Evolutionary conservation across 2,329 filamentous ascomycete genomes (phyloP).

Genomic region (Apiospora phragmitis): DNA sequence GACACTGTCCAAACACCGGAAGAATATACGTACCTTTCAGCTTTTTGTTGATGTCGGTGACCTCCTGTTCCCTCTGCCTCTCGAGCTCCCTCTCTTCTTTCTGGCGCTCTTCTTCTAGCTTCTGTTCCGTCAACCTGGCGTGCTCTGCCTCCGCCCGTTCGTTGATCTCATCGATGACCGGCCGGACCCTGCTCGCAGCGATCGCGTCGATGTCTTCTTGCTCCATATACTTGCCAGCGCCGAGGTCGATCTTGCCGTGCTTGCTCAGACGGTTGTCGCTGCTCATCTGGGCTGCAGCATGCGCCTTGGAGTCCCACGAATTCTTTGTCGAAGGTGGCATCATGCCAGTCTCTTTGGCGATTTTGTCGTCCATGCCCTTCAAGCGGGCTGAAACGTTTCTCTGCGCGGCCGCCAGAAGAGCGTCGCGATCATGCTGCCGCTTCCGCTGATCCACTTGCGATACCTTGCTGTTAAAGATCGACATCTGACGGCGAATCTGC

Average conservation of each 20-base stretch:
- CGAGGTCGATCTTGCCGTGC: slow-evolving; percentile 64
- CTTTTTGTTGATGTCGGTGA: slow-evolving; percentile 53
- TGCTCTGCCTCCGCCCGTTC: slow-evolving; percentile 73
- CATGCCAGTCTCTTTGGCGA: slow-evolving; percentile 75
- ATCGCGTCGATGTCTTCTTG: slow-evolving; percentile 77
- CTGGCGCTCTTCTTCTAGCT: slow-evolving; percentile 64
- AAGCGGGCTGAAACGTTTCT: slow-evolving; percentile 82
- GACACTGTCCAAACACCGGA: neutral
- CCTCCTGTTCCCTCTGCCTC: slow-evolving; percentile 52
- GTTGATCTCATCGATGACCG: slow-evolving; percentile 81
- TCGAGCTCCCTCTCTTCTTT: slow-evolving; percentile 56
- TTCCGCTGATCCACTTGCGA: slow-evolving; percentile 72
- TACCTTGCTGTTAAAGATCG: slow-evolving; percentile 68
- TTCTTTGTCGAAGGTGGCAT: slow-evolving; percentile 67
- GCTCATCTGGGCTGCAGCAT: slow-evolving; percentile 66
- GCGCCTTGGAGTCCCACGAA: slow-evolving; percentile 79
- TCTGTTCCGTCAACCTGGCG: slow-evolving; percentile 63
- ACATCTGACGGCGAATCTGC: slow-evolving; percentile 78
- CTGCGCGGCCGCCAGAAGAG: slow-evolving; percentile 75
- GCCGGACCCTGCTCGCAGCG: slow-evolving; percentile 75
- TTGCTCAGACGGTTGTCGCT: slow-evolving; percentile 60
- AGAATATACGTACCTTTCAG: slow-evolving; percentile 53
- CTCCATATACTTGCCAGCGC: slow-evolving; percentile 78
- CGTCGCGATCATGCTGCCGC: slow-evolving; percentile 71
- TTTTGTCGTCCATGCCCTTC: slow-evolving; percentile 77